Base-by-base conservation (phyloP, 2,329 filamentous ascomycete species). In the Exophiala sp. region DNA sequence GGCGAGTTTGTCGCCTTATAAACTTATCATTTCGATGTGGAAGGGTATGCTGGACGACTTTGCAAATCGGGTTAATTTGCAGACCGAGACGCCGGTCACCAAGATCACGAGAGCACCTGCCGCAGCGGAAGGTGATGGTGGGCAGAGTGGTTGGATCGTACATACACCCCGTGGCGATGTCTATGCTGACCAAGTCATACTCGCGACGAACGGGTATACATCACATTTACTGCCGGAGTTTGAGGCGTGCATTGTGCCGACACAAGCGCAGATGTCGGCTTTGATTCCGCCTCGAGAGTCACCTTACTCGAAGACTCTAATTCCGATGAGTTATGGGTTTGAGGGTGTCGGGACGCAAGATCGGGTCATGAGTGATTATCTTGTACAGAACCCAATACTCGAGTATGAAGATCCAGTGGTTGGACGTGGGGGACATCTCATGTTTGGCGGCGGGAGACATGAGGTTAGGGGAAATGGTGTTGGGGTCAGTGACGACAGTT, bases 151-250 rank as follows among this genome's bases (percentile, higher is more conserved):
- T 3, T 91, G 87, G 83, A 75, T 77, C 69, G 0, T 72, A 89
- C 1, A 75, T 82, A 95, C 89, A 0, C 14, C 65, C 0, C 82
- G 89, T 18, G 91, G 90, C 14, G 74, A 70, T 39, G 78, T 95
- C 47, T 67, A 68, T 0, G 77, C 89, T 1, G 71, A 74, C 9
- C 77, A 80, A 24, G 81, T 95, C 16, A 77, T 96, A 14, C 78
- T 95, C 12, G 87, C 89, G 3, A 92, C 87, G 1, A 96, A 96
- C 66, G 91, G 77, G 3, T 95, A 95, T 69, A 91, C 89, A 0
- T 89, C 88, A 1, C 79, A 85, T 56, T 76, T 96, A 3, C 72
- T 92, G 1, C 88, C 88, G 0, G 66, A 74, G 33, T 86, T 92
- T 62, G 75, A 80, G 7, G 82, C 85, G 59, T 76, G 91, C 7